These are phyloP conservation scores for Hura crepitans DNA, from an alignment of 441 rosid genomes.

Conservation along the genomic window DNA sequence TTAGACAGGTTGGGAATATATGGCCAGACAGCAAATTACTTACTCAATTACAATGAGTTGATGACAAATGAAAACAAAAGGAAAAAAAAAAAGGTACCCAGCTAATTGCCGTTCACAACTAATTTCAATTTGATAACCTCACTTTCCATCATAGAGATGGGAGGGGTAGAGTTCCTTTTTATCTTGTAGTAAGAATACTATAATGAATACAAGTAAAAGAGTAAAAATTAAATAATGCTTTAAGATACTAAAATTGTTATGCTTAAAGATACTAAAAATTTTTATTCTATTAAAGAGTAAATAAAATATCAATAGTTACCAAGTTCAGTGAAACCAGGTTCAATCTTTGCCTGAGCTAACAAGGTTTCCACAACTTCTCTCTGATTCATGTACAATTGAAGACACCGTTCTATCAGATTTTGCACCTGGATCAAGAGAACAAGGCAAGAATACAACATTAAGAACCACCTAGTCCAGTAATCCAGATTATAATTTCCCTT, in stretches of 20 bases:
- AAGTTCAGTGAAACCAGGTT: conserved; percentile 95
- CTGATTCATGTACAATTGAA: conserved; percentile 92
- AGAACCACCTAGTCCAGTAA: not conserved
- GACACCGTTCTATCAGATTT: conserved; percentile 92
- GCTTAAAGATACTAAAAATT: not conserved
- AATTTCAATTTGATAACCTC: not conserved
- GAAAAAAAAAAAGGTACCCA: too few relatives aligned
- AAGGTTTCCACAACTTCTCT: conserved; percentile 86
- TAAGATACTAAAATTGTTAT: too few relatives aligned
- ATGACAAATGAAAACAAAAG: too few relatives aligned
- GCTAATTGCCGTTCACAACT: not conserved
- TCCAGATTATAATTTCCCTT: not conserved
- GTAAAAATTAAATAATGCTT: not conserved
- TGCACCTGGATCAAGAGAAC: conserved; percentile 68
- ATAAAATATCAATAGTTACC: conserved; percentile 41
- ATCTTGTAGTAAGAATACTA: not conserved
- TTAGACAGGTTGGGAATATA: too few relatives aligned
- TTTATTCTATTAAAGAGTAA: not conserved
- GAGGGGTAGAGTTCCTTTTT: not conserved
- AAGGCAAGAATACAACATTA: conserved; percentile 14
- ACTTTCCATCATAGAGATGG: not conserved
- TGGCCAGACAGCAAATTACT: too few relatives aligned
- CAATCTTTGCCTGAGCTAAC: conserved; percentile 83
- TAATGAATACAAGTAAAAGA: not conserved
- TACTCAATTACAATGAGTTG: too few relatives aligned